phyloP scores from a whole-genome alignment of 768 basidiomycete species.

The Steccherinum ochraceum region DNA sequence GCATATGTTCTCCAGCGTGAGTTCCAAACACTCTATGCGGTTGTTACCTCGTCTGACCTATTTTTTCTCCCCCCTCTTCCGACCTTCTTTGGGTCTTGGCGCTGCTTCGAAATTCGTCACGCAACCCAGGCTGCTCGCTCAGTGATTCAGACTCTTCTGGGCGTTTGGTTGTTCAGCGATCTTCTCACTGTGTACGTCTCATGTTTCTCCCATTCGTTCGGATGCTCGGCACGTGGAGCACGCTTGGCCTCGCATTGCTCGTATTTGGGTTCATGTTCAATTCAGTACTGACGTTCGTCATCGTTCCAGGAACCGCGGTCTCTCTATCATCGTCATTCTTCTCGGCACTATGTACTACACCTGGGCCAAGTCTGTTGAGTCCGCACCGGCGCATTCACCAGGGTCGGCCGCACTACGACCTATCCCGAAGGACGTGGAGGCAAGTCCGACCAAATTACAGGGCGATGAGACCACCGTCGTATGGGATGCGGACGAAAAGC shows the following conservation, averaged over 20 bases:
- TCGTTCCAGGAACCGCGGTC: slow-evolving; percentile 46
- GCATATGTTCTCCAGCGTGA: slow-evolving; percentile 78
- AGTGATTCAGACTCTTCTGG: slow-evolving; percentile 77
- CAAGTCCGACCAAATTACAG: slow-evolving; percentile 18
- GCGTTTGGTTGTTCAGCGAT: slow-evolving; percentile 73
- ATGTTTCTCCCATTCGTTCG: too few relatives aligned
- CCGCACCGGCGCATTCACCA: slow-evolving; percentile 4
- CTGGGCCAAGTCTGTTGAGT: slow-evolving; percentile 40
- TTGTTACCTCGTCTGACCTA: neutral
- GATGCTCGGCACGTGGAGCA: too few relatives aligned
- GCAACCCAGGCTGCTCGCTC: slow-evolving; percentile 61
- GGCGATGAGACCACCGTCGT: neutral
- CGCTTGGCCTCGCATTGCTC: neutral
- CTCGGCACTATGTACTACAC: slow-evolving; percentile 68
- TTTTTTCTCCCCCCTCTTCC: slow-evolving; percentile 9
- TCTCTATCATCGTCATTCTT: slow-evolving; percentile 63
- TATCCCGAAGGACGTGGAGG: slow-evolving; percentile 33
- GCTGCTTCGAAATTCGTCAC: neutral
- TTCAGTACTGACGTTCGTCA: slow-evolving; percentile 9
- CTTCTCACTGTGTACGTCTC: slow-evolving; percentile 59
- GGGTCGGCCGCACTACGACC: slow-evolving; percentile 14
- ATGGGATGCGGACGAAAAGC: neutral
- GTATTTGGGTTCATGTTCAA: neutral
- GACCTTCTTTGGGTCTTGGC: neutral
- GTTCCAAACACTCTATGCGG: slow-evolving; percentile 28